A percentile compares a stretch with the other conserved stretches of the same genome.
Evolutionary conservation across 371 early-diverging fungal genomes (phyloP).

Genomic region (Zychaea mexicana): DNA sequence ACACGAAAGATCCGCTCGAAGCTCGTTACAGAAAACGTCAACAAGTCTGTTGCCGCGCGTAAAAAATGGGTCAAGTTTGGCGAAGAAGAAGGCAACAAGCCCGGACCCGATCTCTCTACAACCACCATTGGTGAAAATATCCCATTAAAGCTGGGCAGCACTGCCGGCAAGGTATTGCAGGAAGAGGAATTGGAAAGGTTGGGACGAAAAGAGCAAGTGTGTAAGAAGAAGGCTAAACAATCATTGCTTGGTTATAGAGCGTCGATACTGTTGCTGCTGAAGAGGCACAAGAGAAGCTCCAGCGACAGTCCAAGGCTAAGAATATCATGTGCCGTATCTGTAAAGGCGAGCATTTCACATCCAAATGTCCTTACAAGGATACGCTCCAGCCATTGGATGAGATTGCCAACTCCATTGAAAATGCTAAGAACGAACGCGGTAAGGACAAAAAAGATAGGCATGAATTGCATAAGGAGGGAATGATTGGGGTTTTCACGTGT

Average conservation of each 20-base stretch:
- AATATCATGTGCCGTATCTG: constrained; percentile 96
- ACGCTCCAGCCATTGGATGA: constrained; percentile 78
- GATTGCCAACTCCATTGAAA: constrained; percentile 47
- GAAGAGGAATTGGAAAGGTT: neutral
- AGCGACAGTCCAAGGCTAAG: constrained; percentile 61
- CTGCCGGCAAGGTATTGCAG: constrained; percentile 40
- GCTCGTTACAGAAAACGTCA: constrained; percentile 80
- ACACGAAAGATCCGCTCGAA: constrained; percentile 83
- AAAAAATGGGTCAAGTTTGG: constrained; percentile 90
- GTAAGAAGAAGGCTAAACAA: neutral
- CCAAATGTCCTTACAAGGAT: constrained; percentile 98
- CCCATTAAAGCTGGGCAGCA: constrained; percentile 80
- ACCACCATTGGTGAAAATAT: constrained; percentile 92
- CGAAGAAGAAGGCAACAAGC: constrained; percentile 67
- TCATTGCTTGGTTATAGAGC: neutral
- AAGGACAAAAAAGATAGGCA: constrained; percentile 6
- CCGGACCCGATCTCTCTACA: constrained; percentile 88
- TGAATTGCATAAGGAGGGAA: neutral
- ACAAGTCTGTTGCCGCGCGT: constrained; percentile 89
- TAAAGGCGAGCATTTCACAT: constrained; percentile 95
- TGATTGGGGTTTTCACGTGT: neutral
- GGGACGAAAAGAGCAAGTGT: neutral
- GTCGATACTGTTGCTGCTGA: constrained; percentile 60
- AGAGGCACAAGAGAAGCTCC: constrained; percentile 48
- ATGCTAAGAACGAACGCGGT: constrained; percentile 42